phyloP scores from a whole-genome alignment of 441 rosid species.

The Adansonia gregorii region DNA sequence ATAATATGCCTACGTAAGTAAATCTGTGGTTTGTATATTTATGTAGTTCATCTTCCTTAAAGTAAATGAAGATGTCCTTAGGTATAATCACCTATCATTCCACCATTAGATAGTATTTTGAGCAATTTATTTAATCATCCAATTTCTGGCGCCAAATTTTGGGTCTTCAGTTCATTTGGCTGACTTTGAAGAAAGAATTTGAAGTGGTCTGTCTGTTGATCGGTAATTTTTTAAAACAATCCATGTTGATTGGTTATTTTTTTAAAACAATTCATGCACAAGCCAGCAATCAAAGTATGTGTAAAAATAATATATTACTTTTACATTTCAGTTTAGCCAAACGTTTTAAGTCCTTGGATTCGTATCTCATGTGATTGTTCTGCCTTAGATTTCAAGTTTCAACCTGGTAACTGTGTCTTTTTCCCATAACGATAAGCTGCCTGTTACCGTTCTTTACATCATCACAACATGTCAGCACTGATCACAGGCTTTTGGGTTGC shows the following conservation, averaged over 20 bases:
- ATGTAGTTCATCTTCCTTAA: not conserved
- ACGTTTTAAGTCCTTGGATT: not conserved
- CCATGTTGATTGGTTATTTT: not conserved
- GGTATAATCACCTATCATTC: not conserved
- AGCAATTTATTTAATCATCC: not conserved
- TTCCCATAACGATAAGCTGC: not conserved
- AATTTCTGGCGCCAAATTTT: not conserved
- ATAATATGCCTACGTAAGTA: slow-evolving; percentile 82
- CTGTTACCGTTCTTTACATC: not conserved
- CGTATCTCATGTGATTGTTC: not conserved
- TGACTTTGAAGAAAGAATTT: not conserved
- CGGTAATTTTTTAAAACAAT: not conserved
- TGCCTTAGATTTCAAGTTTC: not conserved
- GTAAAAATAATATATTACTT: not conserved
- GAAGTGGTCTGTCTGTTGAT: not conserved
- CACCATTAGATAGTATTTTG: too few relatives aligned
- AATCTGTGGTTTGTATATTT: not conserved
- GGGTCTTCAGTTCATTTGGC: slow-evolving; percentile 12
- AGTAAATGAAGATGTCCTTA: not conserved
- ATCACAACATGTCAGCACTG: not conserved
- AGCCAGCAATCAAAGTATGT: not conserved
- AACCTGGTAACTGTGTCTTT: not conserved
- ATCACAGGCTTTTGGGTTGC: not conserved
- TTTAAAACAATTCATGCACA: not conserved
- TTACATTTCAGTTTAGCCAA: not conserved